Conservation (phyloP, 768 basidiomycete genomes). For the Lentinula detonsa region DNA sequence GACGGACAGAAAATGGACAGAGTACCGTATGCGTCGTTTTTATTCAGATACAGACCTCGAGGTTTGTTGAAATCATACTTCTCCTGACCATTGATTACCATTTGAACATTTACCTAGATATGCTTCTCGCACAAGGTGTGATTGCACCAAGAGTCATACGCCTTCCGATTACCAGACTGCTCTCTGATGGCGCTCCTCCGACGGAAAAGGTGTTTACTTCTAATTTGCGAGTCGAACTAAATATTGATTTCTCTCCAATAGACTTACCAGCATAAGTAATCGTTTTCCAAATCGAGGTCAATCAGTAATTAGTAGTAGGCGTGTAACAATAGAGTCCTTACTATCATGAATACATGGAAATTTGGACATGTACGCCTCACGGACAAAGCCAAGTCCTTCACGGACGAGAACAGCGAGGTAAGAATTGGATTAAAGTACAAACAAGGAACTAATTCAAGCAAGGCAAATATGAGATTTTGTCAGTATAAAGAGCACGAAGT, state of each 20-base stretch:
- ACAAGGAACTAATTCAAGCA: background rate
- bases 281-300: background rate
- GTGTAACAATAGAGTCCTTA: too few species aligned
- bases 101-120: background rate
- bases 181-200: background rate
- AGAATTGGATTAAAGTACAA: too few species aligned
- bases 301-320: background rate
- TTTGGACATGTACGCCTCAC: too few species aligned
- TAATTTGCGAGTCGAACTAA: background rate
- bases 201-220: background rate
- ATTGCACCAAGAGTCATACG: background rate
- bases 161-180: background rate
- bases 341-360: too few species aligned
- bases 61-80: slow-evolving; percentile 14
- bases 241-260: background rate
- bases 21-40: slow-evolving; percentile 22
- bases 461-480: background rate
- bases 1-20: slow-evolving; percentile 16
- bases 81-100: background rate
- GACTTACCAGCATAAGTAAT: too few species aligned
- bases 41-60: slow-evolving; percentile 28
- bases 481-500: background rate
- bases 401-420: too few species aligned
- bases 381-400: too few species aligned
- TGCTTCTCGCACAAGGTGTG: background rate